Conservation (phyloP, 768 basidiomycete species). For the Kwoniella mangroviensis region DNA sequence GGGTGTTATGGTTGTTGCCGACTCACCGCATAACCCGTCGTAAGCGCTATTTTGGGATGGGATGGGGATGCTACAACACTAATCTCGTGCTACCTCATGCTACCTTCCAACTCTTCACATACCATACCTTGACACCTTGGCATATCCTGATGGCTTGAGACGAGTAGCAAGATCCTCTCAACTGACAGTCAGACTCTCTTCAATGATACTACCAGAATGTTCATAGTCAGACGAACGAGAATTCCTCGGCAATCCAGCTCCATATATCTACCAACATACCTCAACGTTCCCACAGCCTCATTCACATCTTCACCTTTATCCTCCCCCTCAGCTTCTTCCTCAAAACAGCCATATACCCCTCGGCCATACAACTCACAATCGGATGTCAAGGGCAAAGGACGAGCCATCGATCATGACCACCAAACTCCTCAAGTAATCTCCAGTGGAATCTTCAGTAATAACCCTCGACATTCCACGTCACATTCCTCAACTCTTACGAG, state of each 20-base stretch:
- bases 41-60: background rate
- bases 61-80: background rate
- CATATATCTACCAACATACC: background rate
- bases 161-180: background rate
- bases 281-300: background rate
- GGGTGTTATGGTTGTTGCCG: background rate
- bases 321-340: constrained; percentile 12
- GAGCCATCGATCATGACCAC: background rate
- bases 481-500: background rate
- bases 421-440: background rate
- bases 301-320: background rate
- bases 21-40: background rate
- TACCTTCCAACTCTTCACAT: background rate
- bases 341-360: background rate
- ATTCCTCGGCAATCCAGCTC: background rate
- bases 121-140: background rate
- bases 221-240: background rate
- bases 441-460: background rate
- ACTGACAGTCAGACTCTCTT: background rate
- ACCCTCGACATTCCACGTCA: background rate
- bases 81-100: background rate
- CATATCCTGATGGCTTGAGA: background rate
- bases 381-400: constrained; percentile 24
- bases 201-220: background rate
- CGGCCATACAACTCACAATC: background rate